These are phyloP conservation scores for Kwoniella heveanensis DNA, from an alignment of 768 basidiomycete species.

Conservation along the genomic window DNA sequence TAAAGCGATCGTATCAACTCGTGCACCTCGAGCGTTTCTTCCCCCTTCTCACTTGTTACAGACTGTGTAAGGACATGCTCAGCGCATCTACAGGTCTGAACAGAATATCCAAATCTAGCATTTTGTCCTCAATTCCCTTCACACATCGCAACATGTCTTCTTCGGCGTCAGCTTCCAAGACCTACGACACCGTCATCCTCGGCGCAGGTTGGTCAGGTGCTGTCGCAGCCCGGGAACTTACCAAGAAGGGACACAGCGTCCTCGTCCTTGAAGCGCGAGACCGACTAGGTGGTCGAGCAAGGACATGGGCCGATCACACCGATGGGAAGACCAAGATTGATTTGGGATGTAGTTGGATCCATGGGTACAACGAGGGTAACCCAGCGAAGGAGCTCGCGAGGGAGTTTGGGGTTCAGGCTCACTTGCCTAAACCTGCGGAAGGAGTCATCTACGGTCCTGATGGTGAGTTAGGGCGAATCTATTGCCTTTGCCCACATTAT, in stretches of 20 bases:
- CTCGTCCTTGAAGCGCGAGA: slow-evolving; percentile 52
- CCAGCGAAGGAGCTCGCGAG: slow-evolving; percentile 46
- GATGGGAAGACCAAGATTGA: slow-evolving; percentile 36
- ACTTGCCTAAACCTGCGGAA: slow-evolving; percentile 45
- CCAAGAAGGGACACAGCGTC: slow-evolving; percentile 40
- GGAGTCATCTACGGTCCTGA: slow-evolving; percentile 46
- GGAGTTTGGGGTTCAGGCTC: slow-evolving; percentile 43
- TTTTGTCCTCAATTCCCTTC: background rate
- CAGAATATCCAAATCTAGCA: background rate
- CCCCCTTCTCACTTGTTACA: too few relatives aligned
- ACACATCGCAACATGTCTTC: background rate
- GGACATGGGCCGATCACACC: slow-evolving; percentile 37
- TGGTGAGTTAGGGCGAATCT: slow-evolving; percentile 33
- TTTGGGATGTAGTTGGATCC: slow-evolving; percentile 54
- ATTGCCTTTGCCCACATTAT: too few relatives aligned
- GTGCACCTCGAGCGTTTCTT: background rate
- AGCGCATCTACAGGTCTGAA: background rate
- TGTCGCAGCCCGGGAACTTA: slow-evolving; percentile 43
- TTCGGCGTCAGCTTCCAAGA: background rate
- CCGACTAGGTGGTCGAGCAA: slow-evolving; percentile 50
- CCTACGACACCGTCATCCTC: slow-evolving; percentile 51
- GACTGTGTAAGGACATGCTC: background rate
- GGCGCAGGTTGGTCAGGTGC: slow-evolving; percentile 53
- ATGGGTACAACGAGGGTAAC: slow-evolving; percentile 54
- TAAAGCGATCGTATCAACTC: background rate